phyloP scores from a whole-genome alignment of 129 eudicot species.

The Tanacetum coccineum region DNA sequence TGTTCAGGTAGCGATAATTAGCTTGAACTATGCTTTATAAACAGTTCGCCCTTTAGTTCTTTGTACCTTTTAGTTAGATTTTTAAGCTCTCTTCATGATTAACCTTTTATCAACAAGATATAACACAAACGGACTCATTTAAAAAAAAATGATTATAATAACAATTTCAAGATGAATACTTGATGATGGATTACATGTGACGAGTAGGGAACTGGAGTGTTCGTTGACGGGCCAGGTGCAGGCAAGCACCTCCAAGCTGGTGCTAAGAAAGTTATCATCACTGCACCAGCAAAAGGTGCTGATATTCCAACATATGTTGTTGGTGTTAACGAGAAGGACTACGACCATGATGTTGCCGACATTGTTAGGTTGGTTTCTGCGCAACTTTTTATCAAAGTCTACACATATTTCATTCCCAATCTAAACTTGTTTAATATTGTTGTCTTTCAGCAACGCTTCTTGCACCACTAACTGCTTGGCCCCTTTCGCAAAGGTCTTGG shows the following conservation, averaged over 20 bases:
- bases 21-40: too few relatives aligned
- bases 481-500: slow-evolving; percentile 88
- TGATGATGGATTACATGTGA: neutral
- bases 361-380: slow-evolving; percentile 57
- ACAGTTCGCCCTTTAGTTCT: too few relatives aligned
- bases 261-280: slow-evolving; percentile 92
- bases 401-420: neutral
- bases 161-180: neutral
- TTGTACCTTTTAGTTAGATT: too few relatives aligned
- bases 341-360: slow-evolving; percentile 62
- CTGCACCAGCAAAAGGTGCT: slow-evolving; percentile 97
- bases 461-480: slow-evolving; percentile 99
- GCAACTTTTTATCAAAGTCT: neutral
- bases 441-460: slow-evolving; percentile 79
- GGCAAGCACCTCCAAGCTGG: slow-evolving; percentile 99
- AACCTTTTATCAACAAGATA: too few relatives aligned
- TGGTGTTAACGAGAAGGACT: slow-evolving; percentile 80
- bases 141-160: too few relatives aligned
- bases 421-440: neutral
- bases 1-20: too few relatives aligned
- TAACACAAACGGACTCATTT: too few relatives aligned
- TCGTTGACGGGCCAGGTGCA: slow-evolving; percentile 97
- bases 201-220: slow-evolving; percentile 88
- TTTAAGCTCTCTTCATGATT: too few relatives aligned
- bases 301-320: slow-evolving; percentile 97